These are phyloP conservation scores for Lichtheimia ramosa DNA, from an alignment of 371 early-diverging fungal genomes.

Conservation along the genomic window DNA sequence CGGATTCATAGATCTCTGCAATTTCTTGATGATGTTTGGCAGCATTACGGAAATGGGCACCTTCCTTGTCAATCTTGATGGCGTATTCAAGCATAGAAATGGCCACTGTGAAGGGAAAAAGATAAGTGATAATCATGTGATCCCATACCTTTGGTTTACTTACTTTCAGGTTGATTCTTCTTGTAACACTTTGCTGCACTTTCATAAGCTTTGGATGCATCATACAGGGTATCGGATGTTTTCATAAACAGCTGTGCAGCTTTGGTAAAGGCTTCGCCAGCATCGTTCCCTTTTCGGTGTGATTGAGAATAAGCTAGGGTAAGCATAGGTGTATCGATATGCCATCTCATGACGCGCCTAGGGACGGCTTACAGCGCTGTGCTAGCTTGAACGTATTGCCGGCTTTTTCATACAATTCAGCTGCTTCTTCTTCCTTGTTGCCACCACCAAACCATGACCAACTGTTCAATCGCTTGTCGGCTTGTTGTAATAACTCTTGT, in stretches of 20 bases:
- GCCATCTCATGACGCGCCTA: not conserved
- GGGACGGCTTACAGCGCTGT: constrained; percentile 72
- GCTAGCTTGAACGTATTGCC: constrained; percentile 89
- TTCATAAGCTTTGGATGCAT: constrained; percentile 82
- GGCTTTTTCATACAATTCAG: constrained; percentile 88
- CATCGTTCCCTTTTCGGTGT: constrained; percentile 74
- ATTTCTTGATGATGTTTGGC: constrained; percentile 93
- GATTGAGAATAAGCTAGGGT: too few species aligned
- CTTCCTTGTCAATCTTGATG: constrained; percentile 74
- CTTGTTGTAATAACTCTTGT: constrained; percentile 68
- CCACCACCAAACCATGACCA: constrained; percentile 82
- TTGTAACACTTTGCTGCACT: constrained; percentile 88
- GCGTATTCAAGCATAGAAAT: constrained; percentile 73
- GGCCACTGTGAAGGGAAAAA: constrained; percentile 60
- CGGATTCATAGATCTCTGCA: constrained; percentile 91
- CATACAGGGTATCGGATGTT: constrained; percentile 71
- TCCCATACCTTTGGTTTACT: not conserved
- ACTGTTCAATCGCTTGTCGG: constrained; percentile 71
- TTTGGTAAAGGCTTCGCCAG: constrained; percentile 86
- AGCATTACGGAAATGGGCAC: constrained; percentile 88
- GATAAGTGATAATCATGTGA: not conserved
- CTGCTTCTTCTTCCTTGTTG: constrained; percentile 90
- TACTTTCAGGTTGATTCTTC: constrained; percentile 79
- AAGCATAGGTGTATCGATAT: not conserved
- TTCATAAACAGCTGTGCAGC: constrained; percentile 71